Evolutionary conservation across 1,284 basidiomycete species (phyloP), one percentile per base, ranked within the genome.

Genomic region (Apiotrichum domesticum): DNA sequence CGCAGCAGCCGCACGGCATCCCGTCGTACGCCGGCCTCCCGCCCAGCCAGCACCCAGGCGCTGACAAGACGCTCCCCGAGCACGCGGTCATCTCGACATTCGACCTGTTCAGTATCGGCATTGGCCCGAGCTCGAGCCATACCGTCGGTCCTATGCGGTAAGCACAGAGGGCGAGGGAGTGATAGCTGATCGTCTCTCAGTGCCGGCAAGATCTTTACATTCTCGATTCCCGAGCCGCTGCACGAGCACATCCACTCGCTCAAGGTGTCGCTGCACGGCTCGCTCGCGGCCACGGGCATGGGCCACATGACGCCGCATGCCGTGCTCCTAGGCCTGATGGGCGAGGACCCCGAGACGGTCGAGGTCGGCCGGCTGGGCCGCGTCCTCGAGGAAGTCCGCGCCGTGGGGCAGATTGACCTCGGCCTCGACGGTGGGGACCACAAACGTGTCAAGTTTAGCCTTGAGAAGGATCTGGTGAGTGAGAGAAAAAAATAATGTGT

Each of bases 231-330:
- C 3, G 9, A 46, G 6, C n/a, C 45, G 1, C 52, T 67, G 15
- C 49, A 52, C 37, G 39, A 51, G 7, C 69, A 88, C 84, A 85
- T 90, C 63, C 81, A 81, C 61, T 86, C 82, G 7, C 78, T 97
- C 57, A 96, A 96, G 74, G 86, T 96, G 59, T 86, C 86, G 6
- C 80, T 98, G 81, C 73, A 81, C 59, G 81, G 81, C 4, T 79
- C 76, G 13, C 69, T 83, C 2, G 81, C 79, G 6, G 75, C 79
- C 8, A 73, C 76, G 80, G 92, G 93, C 0, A 62, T 68, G 67
- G 92, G 91, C 1, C 94, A 96, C 75, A 90, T 94, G 78, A 96
- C 93, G 0, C 93, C 93, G 0, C 89, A 95, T 75, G 92, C 93
- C 3, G 85, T 97, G 62, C 82, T 96, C 43, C 83, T 95, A 32